Conservation (phyloP, 129 eudicot species). For the Mikania micrantha region DNA sequence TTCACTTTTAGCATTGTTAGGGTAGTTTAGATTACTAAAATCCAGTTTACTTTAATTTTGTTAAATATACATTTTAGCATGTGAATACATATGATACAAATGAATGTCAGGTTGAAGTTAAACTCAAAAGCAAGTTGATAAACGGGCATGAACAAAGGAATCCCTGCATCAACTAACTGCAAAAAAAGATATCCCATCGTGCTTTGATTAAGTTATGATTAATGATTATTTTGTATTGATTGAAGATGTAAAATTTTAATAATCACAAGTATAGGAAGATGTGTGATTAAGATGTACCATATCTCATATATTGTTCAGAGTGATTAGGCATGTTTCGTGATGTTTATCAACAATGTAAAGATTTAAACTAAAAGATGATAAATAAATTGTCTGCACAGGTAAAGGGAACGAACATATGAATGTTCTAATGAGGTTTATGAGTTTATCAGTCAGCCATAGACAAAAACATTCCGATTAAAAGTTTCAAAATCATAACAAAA, state of each 20-base stretch:
- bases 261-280: conserved; percentile 8
- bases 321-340: conserved; percentile 10
- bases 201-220: neutral
- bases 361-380: neutral
- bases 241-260: conserved; percentile 23
- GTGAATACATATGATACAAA: neutral
- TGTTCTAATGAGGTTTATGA: neutral
- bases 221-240: neutral
- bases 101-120: conserved; percentile 41
- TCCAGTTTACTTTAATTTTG: too few species aligned
- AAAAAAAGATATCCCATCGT: conserved; percentile 3
- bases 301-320: neutral
- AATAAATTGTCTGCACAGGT: neutral
- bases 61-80: neutral
- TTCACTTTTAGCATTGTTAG: too few species aligned
- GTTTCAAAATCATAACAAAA: neutral
- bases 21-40: too few species aligned
- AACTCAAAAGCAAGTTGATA: conserved; percentile 31
- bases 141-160: neutral
- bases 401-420: too few species aligned
- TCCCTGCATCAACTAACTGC: conserved; percentile 8
- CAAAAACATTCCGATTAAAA: neutral
- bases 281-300: conserved; percentile 6
- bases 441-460: too few species aligned
- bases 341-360: conserved; percentile 7